Evolutionary conservation across 257 asterid species (phyloP), one percentile per base, ranked within the genome.

Genomic region (Nicotiana paniculata): DNA sequence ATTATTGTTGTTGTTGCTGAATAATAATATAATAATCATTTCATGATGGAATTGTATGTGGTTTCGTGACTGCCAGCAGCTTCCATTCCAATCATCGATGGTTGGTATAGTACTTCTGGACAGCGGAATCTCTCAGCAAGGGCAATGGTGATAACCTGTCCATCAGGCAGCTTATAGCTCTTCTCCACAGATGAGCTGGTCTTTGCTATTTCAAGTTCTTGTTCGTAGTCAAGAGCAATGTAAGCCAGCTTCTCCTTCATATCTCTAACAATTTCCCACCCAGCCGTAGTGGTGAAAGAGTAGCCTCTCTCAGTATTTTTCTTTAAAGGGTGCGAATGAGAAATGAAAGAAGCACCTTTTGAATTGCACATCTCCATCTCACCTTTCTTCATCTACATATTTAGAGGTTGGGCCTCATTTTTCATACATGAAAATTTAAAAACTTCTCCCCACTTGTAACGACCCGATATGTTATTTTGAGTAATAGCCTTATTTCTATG

Each of bases 31-130:
- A 62, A 26, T 26, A 13, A 46, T 32, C 4, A n/a, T 32, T 32
- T 32, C 35, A 32, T 32, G 4, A 32, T 32, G 35, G 35, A 32
- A 32, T 32, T 32, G 35, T 32, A 32, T 32, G 35, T 96, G 91
- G 82, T 93, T 32, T 32, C 97, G 3, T 91, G 97, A 77, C 91
- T 93, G 16, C 97, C 97, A 84, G 93, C 91, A 82, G 94, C 91
- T 89, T 93, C 97, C 97, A 91, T 93, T 18, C 96, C 97, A 4
- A 91, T 88, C 90, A 93, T 90, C 7, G 96, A 93, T 10, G 97
- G 97, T 86, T 93, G 97, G 97, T 91, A 93, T 30, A 91, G 92
- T 70, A 32, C 35, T 32, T 93, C 97, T 12, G 97, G 96, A 86
- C 96, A 93, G 37, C 97, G 92, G 93, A 93, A 93, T 30, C 97